Base-by-base conservation (phyloP, 345 rosid species). In the Ailanthus altissimus region DNA sequence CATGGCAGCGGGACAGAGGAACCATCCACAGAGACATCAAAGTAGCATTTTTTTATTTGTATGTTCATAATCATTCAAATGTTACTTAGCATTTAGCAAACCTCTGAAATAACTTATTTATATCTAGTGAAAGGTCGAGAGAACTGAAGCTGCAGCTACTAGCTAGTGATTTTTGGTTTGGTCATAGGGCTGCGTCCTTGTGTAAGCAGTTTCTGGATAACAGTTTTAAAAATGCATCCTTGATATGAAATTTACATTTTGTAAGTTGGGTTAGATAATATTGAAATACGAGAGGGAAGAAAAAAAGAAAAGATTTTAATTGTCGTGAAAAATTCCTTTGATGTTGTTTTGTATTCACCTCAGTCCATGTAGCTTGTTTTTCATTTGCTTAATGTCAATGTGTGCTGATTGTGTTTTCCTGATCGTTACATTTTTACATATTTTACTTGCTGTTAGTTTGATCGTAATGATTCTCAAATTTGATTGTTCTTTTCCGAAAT, bases 1-100 rank as follows among this genome's bases (percentile, higher is more conserved):
- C 83, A 89, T 36, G 88, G 85, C 80, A 60, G 70, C 20, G 91
- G 83, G 70, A 71, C 75, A 5, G 88, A 80, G 26, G 90, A 85
- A 78, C 71, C 80, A 50, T 67, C 91, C 15, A 62, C 78, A 20
- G 84, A 81, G 16, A 67, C 79, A 50, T 56, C 85, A 51, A 87
- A 87, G 72, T 79, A 82, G 86, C 72, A 63, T 58, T 74, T 28
- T 15, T 18, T 61, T 20, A 61, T 75, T 68, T 70, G 46, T 18
- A 59, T 42, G 49, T 67, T n/a, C n/a, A n/a, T n/a, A n/a, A n/a
- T 66, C 54, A 72, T 58, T 40, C 26, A 61, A 46, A 11, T 61
- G 58, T 26, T 3, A 2, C 43, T n/a, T n/a, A n/a, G n/a, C n/a
- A n/a, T n/a, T 25, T 42, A 67, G n/a, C 58, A 20, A 51, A 58